Evolutionary conservation across 805 yeast species (phyloP), one percentile per base, ranked within the genome.

Genomic region (Kockiozyma suomiensis): DNA sequence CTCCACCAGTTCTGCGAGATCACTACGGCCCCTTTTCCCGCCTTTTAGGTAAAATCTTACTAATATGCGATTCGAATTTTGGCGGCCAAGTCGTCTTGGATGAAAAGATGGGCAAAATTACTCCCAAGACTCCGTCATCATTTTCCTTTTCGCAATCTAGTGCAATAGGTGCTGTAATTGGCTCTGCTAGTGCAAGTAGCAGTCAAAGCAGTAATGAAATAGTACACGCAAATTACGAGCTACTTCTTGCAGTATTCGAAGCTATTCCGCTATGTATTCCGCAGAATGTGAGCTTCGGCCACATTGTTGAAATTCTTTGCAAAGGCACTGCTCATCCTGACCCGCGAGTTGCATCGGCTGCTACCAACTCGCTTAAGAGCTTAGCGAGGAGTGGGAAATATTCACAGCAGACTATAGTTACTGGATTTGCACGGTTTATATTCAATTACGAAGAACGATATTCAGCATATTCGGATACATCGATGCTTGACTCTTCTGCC

Each of bases 361-460:
- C 94, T 0, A 76, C 84, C 10, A 77, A 76, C 47, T 82, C 96
- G 0, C 74, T 92, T 53, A 85, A 82, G 61, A 78, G 80, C 25
- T 72, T 93, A 25, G 90, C 96, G 1, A 87, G 87, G 64, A 87
- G 96, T 0, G 23, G 45, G 17, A 53, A 50, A 30, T 32, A 50
- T 30, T 40, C 62, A n/a, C 56, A 58, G 28, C 83, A 86, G 49
- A 80, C 83, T 1, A 76, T 92, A 42, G 81, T 91, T 43, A 86
- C 89, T 0, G 81, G 84, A 25, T 90, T 86, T 76, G 89, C 96
- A 0, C 85, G 88, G 66, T 83, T 83, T 59, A 89, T 96, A 0
- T 90, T 92, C 73, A 85, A 85, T 66, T 83, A 88, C 61, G 89
- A 85, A 64, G 97, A 90, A 49, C 65, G 66, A 37, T 47, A 69